Percentiles rank a stretch among this genome's conserved stretches.
Conservation (phyloP, 1,284 basidiomycete genomes). For the Rhodotorula sp. region DNA sequence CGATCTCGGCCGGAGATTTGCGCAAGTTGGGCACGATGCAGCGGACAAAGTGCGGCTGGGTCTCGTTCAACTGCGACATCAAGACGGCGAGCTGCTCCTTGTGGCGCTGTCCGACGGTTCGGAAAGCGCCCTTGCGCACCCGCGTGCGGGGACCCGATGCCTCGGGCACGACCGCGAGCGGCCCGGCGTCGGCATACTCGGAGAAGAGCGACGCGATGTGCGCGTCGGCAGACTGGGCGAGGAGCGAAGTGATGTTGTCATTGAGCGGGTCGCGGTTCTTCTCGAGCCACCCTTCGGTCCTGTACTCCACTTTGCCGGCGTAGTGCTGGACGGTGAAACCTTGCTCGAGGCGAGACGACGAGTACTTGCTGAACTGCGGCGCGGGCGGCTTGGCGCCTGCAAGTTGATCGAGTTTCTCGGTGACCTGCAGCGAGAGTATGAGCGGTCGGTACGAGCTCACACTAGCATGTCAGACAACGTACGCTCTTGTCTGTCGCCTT, state of each 20-base stretch:
- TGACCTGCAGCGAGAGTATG: constrained; percentile 25
- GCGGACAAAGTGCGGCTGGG: constrained; percentile 96
- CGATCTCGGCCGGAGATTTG: constrained; percentile 89
- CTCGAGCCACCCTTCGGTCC: constrained; percentile 94
- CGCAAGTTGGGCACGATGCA: constrained; percentile 94
- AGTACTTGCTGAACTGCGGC: constrained; percentile 64
- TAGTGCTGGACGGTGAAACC: constrained; percentile 97
- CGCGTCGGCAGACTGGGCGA: constrained; percentile 76
- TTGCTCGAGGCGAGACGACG: constrained; percentile 77
- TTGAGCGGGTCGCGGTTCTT: constrained; percentile 99
- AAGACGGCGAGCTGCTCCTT: constrained; percentile 92
- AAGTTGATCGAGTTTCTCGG: constrained; percentile 34
- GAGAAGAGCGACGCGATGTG: constrained; percentile 81
- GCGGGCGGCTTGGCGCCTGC: constrained; percentile 10
- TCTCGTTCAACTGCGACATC: constrained; percentile 86
- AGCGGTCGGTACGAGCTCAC: no score
- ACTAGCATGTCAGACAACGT: neutral
- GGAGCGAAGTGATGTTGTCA: constrained; percentile 87
- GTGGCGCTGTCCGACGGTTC: constrained; percentile 92
- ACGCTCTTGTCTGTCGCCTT: constrained; percentile 81
- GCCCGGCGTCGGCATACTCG: constrained; percentile 63
- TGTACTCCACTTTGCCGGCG: constrained; percentile 94
- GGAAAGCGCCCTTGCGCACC: constrained; percentile 93
- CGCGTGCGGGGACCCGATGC: constrained; percentile 57
- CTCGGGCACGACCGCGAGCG: constrained; percentile 50